A percentile compares a stretch with the other conserved stretches of the same genome.
phyloP scores from a whole-genome alignment of 2,329 filamentous ascomycete genomes.

The Metarhizium humberi region DNA sequence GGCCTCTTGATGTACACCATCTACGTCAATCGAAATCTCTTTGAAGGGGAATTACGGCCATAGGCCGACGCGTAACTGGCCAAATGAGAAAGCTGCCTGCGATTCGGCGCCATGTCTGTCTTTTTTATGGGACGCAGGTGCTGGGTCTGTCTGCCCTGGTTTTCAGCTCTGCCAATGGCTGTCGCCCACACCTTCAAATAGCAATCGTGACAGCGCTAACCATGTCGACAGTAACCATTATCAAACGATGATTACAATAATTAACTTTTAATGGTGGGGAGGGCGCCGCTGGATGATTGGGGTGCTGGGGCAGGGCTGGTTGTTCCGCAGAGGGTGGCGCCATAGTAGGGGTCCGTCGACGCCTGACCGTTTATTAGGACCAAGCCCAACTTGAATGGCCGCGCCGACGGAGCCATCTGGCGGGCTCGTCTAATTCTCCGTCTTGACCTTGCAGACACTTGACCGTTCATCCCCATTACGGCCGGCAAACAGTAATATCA shows the following conservation, averaged over 20 bases:
- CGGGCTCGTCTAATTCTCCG: background rate
- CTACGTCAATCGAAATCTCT: background rate
- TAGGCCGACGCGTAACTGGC: background rate
- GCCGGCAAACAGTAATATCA: background rate
- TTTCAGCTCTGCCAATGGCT: slow-evolving; percentile 4
- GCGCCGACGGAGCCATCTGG: background rate
- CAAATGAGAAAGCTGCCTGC: background rate
- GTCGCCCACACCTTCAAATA: background rate
- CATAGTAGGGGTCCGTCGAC: background rate
- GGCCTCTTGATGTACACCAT: background rate
- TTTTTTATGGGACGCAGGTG: background rate
- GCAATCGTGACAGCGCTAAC: slow-evolving; percentile 7
- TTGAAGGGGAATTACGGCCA: background rate
- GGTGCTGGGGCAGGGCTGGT: background rate
- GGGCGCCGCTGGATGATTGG: slow-evolving; percentile 5
- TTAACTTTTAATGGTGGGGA: slow-evolving; percentile 1
- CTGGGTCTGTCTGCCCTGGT: background rate
- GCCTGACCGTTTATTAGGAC: background rate
- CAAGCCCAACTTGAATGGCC: background rate
- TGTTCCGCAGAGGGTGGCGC: slow-evolving; percentile 1
- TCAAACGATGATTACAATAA: slow-evolving; percentile 49
- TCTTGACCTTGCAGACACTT: background rate
- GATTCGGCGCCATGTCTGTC: background rate
- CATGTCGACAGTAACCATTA: slow-evolving; percentile 37
- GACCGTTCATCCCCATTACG: background rate